Conservation (phyloP, 306 rosid species). For the Acacia melanoxylon region DNA sequence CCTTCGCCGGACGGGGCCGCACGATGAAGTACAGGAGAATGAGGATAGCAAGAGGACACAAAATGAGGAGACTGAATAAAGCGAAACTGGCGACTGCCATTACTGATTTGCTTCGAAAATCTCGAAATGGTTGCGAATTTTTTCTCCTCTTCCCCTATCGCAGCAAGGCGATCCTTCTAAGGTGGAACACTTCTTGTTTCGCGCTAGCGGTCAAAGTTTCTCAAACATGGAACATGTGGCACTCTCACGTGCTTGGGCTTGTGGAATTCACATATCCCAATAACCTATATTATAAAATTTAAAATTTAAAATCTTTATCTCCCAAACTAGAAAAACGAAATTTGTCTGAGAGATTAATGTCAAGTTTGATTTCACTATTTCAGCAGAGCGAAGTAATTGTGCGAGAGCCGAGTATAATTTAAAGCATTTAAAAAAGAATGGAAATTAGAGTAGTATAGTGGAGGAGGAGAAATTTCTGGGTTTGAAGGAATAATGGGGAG, state of each 20-base stretch:
- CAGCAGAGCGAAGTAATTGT: background rate
- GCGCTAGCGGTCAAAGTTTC: background rate
- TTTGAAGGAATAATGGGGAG: constrained; percentile 32
- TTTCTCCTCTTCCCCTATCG: background rate
- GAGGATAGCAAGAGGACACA: constrained; percentile 49
- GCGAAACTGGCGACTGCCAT: constrained; percentile 58
- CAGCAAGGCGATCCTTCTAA: background rate
- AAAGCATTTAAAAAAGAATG: constrained; percentile 1
- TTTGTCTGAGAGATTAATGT: background rate
- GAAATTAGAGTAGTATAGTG: background rate
- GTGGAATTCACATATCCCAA: background rate
- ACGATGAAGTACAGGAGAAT: constrained; percentile 53
- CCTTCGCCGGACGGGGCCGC: constrained; percentile 65
- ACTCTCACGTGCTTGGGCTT: background rate
- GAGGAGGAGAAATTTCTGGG: constrained; percentile 36
- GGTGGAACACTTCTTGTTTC: background rate
- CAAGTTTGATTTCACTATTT: background rate
- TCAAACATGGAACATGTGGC: background rate
- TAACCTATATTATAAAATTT: too few species aligned
- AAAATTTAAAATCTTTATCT: background rate
- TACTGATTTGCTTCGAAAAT: constrained; percentile 7
- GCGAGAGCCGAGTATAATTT: background rate
- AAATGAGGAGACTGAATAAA: constrained; percentile 40
- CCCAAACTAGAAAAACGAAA: too few species aligned
- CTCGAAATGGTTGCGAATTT: background rate